Evolutionary conservation across 1,139 yeast genomes (phyloP), one percentile per base, ranked within the genome.

Genomic region (Yamadazyma aaseri): DNA sequence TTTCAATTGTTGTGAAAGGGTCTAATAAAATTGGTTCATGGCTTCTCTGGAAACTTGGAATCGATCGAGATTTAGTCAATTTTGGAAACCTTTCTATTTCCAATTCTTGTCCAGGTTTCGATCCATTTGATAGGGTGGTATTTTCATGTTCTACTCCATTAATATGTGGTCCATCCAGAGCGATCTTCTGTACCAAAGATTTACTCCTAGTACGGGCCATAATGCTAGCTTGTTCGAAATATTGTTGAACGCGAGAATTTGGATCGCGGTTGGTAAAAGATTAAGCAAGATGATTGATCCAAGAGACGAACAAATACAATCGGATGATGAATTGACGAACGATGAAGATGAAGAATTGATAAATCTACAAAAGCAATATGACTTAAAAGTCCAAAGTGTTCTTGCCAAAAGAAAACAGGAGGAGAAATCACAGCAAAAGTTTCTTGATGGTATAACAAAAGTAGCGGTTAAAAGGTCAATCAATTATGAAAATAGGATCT

Each of bases 141-240:
- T 29, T 29, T 15, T 16, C n/a, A 11, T 5, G 15, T 5, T 39
- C 41, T 10, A 51, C 58, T 5, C 51, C 58, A 8, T 46, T 44
- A 34, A 51, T 53, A 5, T 53, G 39, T 5, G 70, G 71, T 12
- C 60, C 58, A 26, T 65, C 71, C 38, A 58, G 55, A 4, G 75
- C 73, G 25, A 69, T 64, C 34, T 53, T 51, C 38, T 65, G 64
- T 2, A 77, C 81, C 39, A 76, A 68, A 4, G 84, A 76, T 39
- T 70, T 67, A 34, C 79, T 67, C 51, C 83, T 56, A 15, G 49
- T 51, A 39, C 74, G 51, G 29, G 64, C 47, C 71, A 63, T 64
- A 26, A 11, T 12, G 20, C 8, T 9, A 3, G 14, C n/a, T n/a
- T n/a, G n/a, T n/a, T 7, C n/a, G 17, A 10, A 18, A 40, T 36